Conservation (phyloP, 2,329 filamentous ascomycete genomes). For the Taxawa tesnikishii region DNA sequence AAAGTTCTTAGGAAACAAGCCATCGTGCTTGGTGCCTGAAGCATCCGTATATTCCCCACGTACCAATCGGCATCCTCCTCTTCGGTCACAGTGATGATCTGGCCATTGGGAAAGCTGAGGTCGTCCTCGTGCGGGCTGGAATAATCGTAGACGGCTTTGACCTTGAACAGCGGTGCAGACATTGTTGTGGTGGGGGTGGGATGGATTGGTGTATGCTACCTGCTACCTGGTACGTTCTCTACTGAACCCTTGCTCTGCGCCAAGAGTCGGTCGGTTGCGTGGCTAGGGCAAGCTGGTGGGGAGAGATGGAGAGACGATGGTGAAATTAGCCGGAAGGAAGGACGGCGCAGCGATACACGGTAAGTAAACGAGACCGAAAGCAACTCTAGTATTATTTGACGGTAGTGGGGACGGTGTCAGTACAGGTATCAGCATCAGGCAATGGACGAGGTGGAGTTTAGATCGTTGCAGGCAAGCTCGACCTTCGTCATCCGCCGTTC, state of each 20-base stretch:
- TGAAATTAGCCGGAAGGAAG: too few species aligned
- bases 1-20: constrained; percentile 93
- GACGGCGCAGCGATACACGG: too few species aligned
- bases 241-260: background rate
- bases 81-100: constrained; percentile 88
- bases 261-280: background rate
- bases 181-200: constrained; percentile 37
- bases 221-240: too few species aligned
- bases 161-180: constrained; percentile 67
- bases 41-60: constrained; percentile 75
- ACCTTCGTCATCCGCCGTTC: too few species aligned
- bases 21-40: constrained; percentile 61
- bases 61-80: constrained; percentile 94
- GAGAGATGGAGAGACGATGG: too few species aligned
- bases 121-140: constrained; percentile 88
- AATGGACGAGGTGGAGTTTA: too few species aligned
- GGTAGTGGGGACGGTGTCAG: too few species aligned
- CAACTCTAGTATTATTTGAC: too few species aligned
- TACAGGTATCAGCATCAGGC: too few species aligned
- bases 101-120: constrained; percentile 70
- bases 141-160: constrained; percentile 95
- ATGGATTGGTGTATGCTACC: background rate
- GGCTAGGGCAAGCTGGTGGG: background rate
- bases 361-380: too few species aligned
- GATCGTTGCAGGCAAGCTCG: too few species aligned